These are phyloP conservation scores for Sugiyamaella floridensis DNA, from an alignment of 805 yeast species.

Conservation along the genomic window DNA sequence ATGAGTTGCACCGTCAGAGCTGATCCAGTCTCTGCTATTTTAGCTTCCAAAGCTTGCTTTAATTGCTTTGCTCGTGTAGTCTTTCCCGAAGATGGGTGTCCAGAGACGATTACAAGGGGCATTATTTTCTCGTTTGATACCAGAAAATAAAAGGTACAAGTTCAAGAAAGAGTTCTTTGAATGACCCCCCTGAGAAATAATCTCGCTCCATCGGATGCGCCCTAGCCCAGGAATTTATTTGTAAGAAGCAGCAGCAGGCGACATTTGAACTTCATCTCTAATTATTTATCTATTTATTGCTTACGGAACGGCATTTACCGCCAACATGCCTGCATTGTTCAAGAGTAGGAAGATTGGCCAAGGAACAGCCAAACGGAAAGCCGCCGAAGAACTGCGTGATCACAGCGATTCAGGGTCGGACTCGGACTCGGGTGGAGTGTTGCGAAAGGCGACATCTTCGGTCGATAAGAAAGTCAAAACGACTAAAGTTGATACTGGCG, in stretches of 20 bases:
- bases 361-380: constrained; percentile 27
- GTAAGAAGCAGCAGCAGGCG: neutral
- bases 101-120: constrained; percentile 83
- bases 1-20: constrained; percentile 60
- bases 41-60: constrained; percentile 39
- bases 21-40: constrained; percentile 43
- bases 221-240: neutral
- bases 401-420: neutral
- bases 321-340: neutral
- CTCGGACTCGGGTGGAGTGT: neutral
- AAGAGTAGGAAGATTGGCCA: constrained; percentile 19
- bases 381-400: constrained; percentile 34
- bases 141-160: neutral
- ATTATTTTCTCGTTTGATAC: no score
- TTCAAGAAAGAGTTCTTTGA: neutral
- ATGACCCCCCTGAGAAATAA: neutral
- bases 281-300: neutral
- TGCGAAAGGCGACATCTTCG: neutral
- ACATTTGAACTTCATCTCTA: neutral
- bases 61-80: constrained; percentile 63
- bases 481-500: constrained; percentile 10
- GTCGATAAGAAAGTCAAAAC: neutral
- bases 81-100: constrained; percentile 82
- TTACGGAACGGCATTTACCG: neutral
- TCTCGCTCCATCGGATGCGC: neutral